A percentile compares a stretch with the other conserved stretches of the same genome.
phyloP scores from a whole-genome alignment of 2,329 filamentous ascomycete genomes.

The Colletotrichum agaves region DNA sequence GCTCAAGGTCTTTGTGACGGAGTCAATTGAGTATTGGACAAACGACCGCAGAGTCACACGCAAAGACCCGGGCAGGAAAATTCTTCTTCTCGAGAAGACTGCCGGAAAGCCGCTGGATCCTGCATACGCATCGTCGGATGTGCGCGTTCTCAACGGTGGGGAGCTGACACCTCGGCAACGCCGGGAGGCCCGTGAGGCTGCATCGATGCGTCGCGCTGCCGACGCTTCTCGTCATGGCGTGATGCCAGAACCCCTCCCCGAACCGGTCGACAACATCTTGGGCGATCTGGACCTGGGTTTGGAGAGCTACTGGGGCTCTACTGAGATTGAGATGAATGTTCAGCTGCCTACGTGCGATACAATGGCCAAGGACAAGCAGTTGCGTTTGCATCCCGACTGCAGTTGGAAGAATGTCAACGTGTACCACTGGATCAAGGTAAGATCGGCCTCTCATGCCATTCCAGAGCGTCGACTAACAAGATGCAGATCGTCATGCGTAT shows the following conservation, averaged over 20 bases:
- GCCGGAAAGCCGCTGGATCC: slow-evolving; percentile 81
- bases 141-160: slow-evolving; percentile 82
- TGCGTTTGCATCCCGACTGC: slow-evolving; percentile 85
- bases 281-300: slow-evolving; percentile 79
- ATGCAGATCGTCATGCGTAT: slow-evolving; percentile 90
- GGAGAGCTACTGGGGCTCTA: slow-evolving; percentile 83
- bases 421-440: slow-evolving; percentile 95
- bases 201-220: slow-evolving; percentile 62
- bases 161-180: slow-evolving; percentile 70
- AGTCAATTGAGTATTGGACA: slow-evolving; percentile 92
- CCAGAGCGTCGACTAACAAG: background rate
- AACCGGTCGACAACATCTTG: slow-evolving; percentile 75
- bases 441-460: slow-evolving; percentile 38
- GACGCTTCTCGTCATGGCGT: slow-evolving; percentile 59
- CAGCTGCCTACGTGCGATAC: slow-evolving; percentile 89
- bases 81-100: slow-evolving; percentile 87
- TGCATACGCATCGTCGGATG: slow-evolving; percentile 78
- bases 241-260: slow-evolving; percentile 57
- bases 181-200: slow-evolving; percentile 58
- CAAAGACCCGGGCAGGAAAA: slow-evolving; percentile 84
- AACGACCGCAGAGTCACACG: slow-evolving; percentile 86
- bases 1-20: slow-evolving; percentile 90
- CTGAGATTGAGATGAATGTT: slow-evolving; percentile 94
- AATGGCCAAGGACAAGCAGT: slow-evolving; percentile 77
- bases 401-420: slow-evolving; percentile 95